Evolutionary conservation across 2,329 filamentous ascomycete species (phyloP), one percentile per base, ranked within the genome.

Genomic region (Sclerotinia borealis): DNA sequence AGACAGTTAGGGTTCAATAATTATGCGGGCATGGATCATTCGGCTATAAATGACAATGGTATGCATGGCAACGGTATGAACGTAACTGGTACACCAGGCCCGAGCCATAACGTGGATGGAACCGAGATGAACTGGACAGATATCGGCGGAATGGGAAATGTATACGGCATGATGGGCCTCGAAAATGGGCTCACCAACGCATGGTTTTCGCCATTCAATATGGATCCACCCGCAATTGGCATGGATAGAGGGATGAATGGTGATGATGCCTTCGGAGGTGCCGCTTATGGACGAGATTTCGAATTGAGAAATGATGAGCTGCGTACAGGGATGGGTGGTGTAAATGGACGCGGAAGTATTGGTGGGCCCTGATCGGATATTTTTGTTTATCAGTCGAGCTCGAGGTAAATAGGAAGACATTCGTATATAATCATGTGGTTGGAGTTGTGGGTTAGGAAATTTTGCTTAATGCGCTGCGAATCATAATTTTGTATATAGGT

Each of bases 201-300:
- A 6, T 98, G 93, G 91, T 96, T 96, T 75, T 87, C 96, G 79
- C 92, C 93, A 1, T 96, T 96, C 76, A 96, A 96, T 73, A 86
- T 96, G 76, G 90, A 95, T 64, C 90, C 92, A 25, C 86, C 90
- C 0, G 84, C 86, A 63, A 76, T 84, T 48, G 77, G 78, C 8
- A 17, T 31, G 25, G 48, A 51, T 11, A 48, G 19, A 15, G 17
- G 52, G 17, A 22, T 43, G 27, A 81, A 82, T 61, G 82, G 83
- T n/a, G 66, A 64, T 19, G 71, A 74, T 64, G 55, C 69, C 4
- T 71, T 73, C 54, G 49, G 36, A 9, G 34, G 51, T 9, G 47
- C 41, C 19, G 27, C 41, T 11, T 63, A n/a, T 22, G 56, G 51
- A 29, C 39, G 52, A n/a, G 22, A 48, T 19, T 47, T 59, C 34